A percentile compares a stretch with the other conserved stretches of the same genome.
Evolutionary conservation across 2,329 filamentous ascomycete species (phyloP).

Genomic region (Orbilia quercus): DNA sequence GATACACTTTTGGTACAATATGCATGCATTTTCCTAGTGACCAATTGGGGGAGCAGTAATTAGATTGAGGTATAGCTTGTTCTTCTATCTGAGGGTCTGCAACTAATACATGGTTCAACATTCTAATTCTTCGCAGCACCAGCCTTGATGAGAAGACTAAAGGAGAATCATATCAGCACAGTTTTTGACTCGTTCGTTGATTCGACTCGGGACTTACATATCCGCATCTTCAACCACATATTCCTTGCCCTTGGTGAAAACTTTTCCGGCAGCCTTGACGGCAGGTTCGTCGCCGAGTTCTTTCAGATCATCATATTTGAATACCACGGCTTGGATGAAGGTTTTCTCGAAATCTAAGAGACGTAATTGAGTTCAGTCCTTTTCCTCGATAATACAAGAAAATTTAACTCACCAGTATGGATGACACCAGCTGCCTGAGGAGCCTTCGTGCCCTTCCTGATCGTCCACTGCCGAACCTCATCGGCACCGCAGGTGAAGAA

Average conservation of each 20-base stretch:
- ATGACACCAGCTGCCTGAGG: conserved; percentile 97
- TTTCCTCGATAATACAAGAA: not conserved
- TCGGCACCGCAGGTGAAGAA: conserved; percentile 98
- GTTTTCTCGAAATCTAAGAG: conserved; percentile 92
- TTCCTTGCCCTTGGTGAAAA: conserved; percentile 99
- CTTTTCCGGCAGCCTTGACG: conserved; percentile 92
- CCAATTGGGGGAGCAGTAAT: too few species aligned
- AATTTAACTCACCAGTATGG: conserved; percentile 70
- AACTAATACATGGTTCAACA: conserved; percentile 7
- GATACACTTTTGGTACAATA: not conserved
- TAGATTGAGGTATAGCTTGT: not conserved
- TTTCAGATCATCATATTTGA: conserved; percentile 84
- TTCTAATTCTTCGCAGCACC: conserved; percentile 78
- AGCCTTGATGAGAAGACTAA: conserved; percentile 83
- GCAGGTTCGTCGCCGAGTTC: conserved; percentile 88
- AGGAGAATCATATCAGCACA: conserved; percentile 56
- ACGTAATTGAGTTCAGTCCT: too few species aligned
- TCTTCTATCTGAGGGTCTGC: conserved; percentile 21
- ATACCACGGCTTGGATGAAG: conserved; percentile 95
- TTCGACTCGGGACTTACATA: conserved; percentile 63
- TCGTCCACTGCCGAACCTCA: conserved; percentile 98
- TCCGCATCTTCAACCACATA: conserved; percentile 89
- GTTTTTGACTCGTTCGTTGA: not conserved
- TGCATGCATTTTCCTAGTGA: not conserved
- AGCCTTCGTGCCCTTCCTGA: conserved; percentile 95